Evolutionary conservation across 164 flowering plant genomes (phyloP), one percentile per base, ranked within the genome.

Genomic region (Echeveria elegans): DNA sequence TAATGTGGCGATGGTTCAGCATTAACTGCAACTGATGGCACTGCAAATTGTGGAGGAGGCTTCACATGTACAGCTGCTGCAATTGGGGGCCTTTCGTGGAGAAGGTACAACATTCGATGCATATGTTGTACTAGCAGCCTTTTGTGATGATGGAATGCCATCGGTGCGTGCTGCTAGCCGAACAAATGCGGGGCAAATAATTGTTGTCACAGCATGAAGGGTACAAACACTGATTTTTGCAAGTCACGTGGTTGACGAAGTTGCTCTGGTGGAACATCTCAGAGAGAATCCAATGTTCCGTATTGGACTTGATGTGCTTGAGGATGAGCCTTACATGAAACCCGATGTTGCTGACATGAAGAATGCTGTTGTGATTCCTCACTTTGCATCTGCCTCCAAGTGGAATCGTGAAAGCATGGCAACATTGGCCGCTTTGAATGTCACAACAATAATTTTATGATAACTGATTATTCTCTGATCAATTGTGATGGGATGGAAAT

Each of bases 351-450:
- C 92, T 6, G 93, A 94, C 26, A 81, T 84, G 93, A 90, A 89
- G 79, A 94, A 90, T 71, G 97, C 97, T 14, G 52, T 94, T 63
- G 81, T 94, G 4, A 96, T 94, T 5, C 98, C 98, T 65, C 98
- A 94, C 74, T 89, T 94, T 65, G 97, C 98, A 64, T 94, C 98
- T 67, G 98, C 97, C 70, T 94, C 98, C 68, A 90, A 93, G 98
- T 93, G 97, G 97, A 90, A 97, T 74, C 94, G 98, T 0, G 98
- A 93, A 80, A 76, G n/a, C n/a, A n/a, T n/a, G n/a, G n/a, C n/a
- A n/a, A n/a, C n/a, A n/a, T n/a, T n/a, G n/a, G n/a, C n/a, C n/a
- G n/a, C n/a, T n/a, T n/a, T n/a, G n/a, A n/a, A n/a, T n/a, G n/a
- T n/a, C n/a, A n/a, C n/a, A n/a, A n/a, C n/a, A n/a, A n/a, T n/a